Evolutionary conservation across 1,139 yeast genomes (phyloP), one percentile per base, ranked within the genome.

Genomic region (Sugiyamaella xylanicola): DNA sequence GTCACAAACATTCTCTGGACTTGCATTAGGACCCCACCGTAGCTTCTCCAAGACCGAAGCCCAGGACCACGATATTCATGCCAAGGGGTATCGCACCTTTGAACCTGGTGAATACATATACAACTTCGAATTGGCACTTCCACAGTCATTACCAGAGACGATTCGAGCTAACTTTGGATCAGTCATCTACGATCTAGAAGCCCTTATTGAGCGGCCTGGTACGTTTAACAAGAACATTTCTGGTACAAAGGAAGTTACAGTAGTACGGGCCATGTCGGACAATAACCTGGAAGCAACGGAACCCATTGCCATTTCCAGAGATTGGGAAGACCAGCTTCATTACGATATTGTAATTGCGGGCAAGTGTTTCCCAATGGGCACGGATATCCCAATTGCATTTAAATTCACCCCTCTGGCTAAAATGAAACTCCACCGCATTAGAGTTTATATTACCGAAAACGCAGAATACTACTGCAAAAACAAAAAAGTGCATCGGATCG

Each of bases 311-410:
- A 91, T 93, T 42, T 79, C 87, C 15, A 78, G 95, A 61, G 93
- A 88, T 63, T 93, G 99, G 99, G 98, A 93, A 69, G 92, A 88
- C 68, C 91, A 88, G 67, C 72, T 93, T 42, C 85, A 85, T 63
- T 93, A 93, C 68, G 97, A 93, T 67, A 90, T 93, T 51, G 85
- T 90, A 27, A 85, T 93, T 55, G 95, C 45, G n/a, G 87, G 97
- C 19, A 93, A 93, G 69, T 85, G 93, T 19, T 84, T 92, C 55
- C 85, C 95, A 1, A 77, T 93, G 53, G 92, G 95, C 66, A 84
- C 93, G 2, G 84, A 82, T 65, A 74, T 93, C 50, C 98, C 98
- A 0, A 77, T 93, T 16, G 88, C 93, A 2, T 87, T 93, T 73
- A 77, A 87, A 63, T 80, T 93, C 62, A 84, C 87, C 0, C 98